A percentile compares a stretch with the other conserved stretches of the same genome.
Conservation (phyloP, 2,329 filamentous ascomycete genomes). For the Plenodomus biglobosus region DNA sequence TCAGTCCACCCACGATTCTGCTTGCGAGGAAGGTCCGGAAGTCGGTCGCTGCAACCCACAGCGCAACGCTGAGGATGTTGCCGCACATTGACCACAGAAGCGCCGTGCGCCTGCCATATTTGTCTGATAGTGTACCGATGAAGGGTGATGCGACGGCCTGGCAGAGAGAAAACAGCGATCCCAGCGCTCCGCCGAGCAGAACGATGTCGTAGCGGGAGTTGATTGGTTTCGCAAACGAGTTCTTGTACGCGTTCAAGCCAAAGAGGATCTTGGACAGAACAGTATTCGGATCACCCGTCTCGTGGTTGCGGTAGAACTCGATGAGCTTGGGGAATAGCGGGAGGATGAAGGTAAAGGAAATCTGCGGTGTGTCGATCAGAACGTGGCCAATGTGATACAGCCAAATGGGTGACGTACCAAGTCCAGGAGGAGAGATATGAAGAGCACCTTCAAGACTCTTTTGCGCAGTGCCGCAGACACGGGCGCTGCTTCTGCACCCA, state of each 20-base stretch:
- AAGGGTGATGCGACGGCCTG: conserved; percentile 91
- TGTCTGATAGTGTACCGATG: conserved; percentile 86
- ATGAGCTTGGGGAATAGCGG: conserved; percentile 94
- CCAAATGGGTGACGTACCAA: conserved; percentile 61
- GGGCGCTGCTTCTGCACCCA: conserved; percentile 33
- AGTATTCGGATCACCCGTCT: conserved; percentile 62
- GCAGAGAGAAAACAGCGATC: conserved; percentile 88
- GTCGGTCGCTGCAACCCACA: conserved; percentile 92
- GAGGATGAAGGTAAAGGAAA: conserved; percentile 98
- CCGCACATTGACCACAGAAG: conserved; percentile 89
- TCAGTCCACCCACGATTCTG: conserved; percentile 85
- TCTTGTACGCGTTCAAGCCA: conserved; percentile 92
- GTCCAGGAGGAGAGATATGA: conserved; percentile 85
- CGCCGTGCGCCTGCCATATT: conserved; percentile 81
- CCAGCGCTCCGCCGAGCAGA: conserved; percentile 86
- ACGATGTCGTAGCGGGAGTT: conserved; percentile 97
- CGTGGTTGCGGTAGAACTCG: conserved; percentile 90
- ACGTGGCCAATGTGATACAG: conserved; percentile 4
- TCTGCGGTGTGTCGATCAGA: conserved; percentile 55
- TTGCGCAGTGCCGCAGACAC: conserved; percentile 61
- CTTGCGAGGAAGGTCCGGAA: conserved; percentile 97
- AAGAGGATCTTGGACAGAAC: conserved; percentile 76
- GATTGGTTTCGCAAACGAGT: conserved; percentile 86
- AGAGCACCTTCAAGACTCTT: conserved; percentile 81
- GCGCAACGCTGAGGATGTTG: conserved; percentile 87